These are phyloP conservation scores for Paecilomyces variotii DNA, from an alignment of 2,329 filamentous ascomycete genomes.

Conservation along the genomic window DNA sequence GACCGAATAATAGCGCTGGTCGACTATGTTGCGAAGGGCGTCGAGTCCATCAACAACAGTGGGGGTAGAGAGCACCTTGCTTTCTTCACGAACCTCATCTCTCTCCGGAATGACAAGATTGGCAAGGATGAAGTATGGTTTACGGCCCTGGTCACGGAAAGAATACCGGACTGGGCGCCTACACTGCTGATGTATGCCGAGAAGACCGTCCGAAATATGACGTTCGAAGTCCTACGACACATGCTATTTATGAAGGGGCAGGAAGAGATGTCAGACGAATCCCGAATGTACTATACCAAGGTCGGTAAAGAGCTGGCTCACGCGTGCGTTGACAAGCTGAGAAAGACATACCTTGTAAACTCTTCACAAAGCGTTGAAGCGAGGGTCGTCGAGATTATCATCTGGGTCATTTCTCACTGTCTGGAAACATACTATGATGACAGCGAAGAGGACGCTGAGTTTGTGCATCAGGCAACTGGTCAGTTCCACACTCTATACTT, in stretches of 20 bases:
- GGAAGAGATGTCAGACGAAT: slow-evolving; percentile 20
- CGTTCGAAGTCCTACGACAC: slow-evolving; percentile 35
- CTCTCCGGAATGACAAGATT: slow-evolving; percentile 30
- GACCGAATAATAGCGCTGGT: slow-evolving; percentile 31
- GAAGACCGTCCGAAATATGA: slow-evolving; percentile 35
- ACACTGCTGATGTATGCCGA: slow-evolving; percentile 46
- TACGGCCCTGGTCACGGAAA: slow-evolving; percentile 27
- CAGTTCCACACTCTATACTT: slow-evolving; percentile 5
- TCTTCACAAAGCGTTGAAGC: slow-evolving; percentile 23
- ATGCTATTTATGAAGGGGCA: slow-evolving; percentile 34
- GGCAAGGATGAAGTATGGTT: slow-evolving; percentile 26
- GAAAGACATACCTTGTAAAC: slow-evolving; percentile 20
- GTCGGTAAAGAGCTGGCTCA: slow-evolving; percentile 25
- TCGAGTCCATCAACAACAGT: slow-evolving; percentile 41
- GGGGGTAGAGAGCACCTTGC: slow-evolving; percentile 42
- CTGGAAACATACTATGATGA: slow-evolving; percentile 29
- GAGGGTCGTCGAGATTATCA: slow-evolving; percentile 29
- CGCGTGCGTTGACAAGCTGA: slow-evolving; percentile 25
- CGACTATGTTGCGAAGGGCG: slow-evolving; percentile 36
- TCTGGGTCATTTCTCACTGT: slow-evolving; percentile 30
- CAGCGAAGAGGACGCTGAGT: slow-evolving; percentile 26
- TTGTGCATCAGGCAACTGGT: slow-evolving; percentile 28
- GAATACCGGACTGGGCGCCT: slow-evolving; percentile 44
- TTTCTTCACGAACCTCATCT: slow-evolving; percentile 48
- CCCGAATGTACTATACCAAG: slow-evolving; percentile 16